These are phyloP conservation scores for Tetrahymena thermophila DNA, from an alignment of 73 alveolate genomes.

Conservation along the genomic window DNA sequence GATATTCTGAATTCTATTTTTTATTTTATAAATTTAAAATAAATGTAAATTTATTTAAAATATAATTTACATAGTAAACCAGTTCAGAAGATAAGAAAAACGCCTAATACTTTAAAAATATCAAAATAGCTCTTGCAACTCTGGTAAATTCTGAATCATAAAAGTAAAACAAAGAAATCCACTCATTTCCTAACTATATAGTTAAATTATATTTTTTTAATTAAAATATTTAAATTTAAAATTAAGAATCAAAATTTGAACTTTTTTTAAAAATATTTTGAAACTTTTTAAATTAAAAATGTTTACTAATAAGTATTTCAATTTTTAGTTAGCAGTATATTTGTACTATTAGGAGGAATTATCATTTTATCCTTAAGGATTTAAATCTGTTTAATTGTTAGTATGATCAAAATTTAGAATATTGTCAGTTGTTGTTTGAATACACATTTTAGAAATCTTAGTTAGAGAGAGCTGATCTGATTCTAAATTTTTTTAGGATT, in stretches of 20 bases:
- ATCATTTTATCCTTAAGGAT: too few relatives aligned
- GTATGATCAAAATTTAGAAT: too few relatives aligned
- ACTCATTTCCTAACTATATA: not conserved
- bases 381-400: too few relatives aligned
- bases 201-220: too few relatives aligned
- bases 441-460: not conserved
- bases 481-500: not conserved
- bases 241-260: not conserved
- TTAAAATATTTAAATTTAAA: not conserved
- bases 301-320: too few relatives aligned
- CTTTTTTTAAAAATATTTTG: too few relatives aligned
- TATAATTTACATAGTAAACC: not conserved
- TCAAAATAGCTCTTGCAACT: not conserved
- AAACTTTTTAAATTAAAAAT: too few relatives aligned
- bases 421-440: too few relatives aligned
- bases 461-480: not conserved
- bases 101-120: not conserved
- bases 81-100: not conserved
- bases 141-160: not conserved
- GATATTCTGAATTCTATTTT: not conserved
- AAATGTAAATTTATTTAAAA: not conserved
- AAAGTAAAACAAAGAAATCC: not conserved
- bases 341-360: too few relatives aligned
- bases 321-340: too few relatives aligned
- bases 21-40: too few relatives aligned